Percentiles rank a stretch among this genome's conserved stretches.
Conservation (phyloP, 306 rosid species). For the Prunus campanulata region DNA sequence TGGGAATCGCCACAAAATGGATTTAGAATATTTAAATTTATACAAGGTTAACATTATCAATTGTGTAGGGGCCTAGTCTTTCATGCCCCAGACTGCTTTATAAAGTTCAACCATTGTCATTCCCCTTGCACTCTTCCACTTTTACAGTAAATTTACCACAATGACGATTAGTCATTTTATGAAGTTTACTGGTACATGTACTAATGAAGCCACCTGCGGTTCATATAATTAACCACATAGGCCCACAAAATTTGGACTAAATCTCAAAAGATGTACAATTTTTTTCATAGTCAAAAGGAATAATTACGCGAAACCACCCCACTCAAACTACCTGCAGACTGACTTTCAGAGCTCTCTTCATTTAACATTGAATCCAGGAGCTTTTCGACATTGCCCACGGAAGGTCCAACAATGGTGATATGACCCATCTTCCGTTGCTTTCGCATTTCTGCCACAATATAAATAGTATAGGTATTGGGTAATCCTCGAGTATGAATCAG, state of each 20-base stretch:
- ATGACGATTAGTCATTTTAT: background rate
- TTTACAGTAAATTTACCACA: background rate
- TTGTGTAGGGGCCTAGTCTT: background rate
- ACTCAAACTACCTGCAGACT: slow-evolving; percentile 36
- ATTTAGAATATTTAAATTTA: too few relatives aligned
- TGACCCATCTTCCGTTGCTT: slow-evolving; percentile 96
- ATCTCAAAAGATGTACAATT: too few relatives aligned
- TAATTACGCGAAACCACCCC: background rate
- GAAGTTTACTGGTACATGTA: background rate
- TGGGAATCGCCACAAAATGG: background rate
- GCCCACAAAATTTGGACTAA: background rate
- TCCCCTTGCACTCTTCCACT: background rate
- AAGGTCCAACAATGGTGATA: slow-evolving; percentile 76
- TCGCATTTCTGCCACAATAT: slow-evolving; percentile 63
- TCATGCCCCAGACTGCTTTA: background rate
- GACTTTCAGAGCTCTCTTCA: slow-evolving; percentile 39
- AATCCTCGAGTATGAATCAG: slow-evolving; percentile 6
- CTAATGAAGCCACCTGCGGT: background rate
- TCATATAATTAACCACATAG: background rate
- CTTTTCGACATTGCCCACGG: slow-evolving; percentile 51
- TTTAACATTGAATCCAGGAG: slow-evolving; percentile 41
- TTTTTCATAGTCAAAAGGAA: background rate
- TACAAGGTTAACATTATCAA: background rate
- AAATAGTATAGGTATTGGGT: slow-evolving; percentile 10
- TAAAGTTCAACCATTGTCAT: background rate